These are phyloP conservation scores for Cyphellophora europaea DNA, from an alignment of 2,329 filamentous ascomycete species.

Conservation along the genomic window DNA sequence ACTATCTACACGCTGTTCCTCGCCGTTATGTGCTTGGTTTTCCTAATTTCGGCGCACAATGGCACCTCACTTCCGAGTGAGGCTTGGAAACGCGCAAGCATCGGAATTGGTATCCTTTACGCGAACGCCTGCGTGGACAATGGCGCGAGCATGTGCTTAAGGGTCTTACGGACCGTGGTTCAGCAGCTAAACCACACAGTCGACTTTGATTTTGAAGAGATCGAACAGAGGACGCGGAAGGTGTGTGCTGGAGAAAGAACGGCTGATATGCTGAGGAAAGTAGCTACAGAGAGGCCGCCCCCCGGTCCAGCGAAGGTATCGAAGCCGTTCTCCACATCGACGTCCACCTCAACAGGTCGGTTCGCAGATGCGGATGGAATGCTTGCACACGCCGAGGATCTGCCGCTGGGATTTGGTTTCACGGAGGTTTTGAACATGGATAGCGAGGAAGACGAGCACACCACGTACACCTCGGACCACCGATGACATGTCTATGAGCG, in stretches of 20 bases:
- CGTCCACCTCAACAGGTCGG: background rate
- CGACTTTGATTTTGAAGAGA: conserved; percentile 15
- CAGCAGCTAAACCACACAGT: conserved; percentile 16
- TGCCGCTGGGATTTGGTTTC: background rate
- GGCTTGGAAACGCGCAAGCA: conserved; percentile 14
- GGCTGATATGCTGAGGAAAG: background rate
- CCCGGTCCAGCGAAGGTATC: no score
- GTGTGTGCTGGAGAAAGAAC: conserved; percentile 5
- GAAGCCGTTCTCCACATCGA: background rate
- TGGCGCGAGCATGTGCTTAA: conserved; percentile 10
- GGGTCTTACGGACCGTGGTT: conserved; percentile 14
- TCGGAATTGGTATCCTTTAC: conserved; percentile 13
- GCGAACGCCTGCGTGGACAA: conserved; percentile 11
- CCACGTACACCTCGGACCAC: no score
- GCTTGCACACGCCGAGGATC: background rate
- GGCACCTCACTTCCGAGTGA: conserved; percentile 17
- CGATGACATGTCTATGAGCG: no score
- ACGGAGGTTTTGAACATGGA: background rate
- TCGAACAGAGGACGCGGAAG: conserved; percentile 10
- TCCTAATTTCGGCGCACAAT: conserved; percentile 15
- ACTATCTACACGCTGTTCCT: conserved; percentile 15
- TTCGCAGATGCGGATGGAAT: background rate
- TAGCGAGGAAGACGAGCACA: no score
- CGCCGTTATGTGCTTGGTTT: conserved; percentile 14
- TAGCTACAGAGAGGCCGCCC: background rate